These are phyloP conservation scores for Kluyveromyces starmeri DNA, from an alignment of 805 yeast genomes.

Conservation along the genomic window DNA sequence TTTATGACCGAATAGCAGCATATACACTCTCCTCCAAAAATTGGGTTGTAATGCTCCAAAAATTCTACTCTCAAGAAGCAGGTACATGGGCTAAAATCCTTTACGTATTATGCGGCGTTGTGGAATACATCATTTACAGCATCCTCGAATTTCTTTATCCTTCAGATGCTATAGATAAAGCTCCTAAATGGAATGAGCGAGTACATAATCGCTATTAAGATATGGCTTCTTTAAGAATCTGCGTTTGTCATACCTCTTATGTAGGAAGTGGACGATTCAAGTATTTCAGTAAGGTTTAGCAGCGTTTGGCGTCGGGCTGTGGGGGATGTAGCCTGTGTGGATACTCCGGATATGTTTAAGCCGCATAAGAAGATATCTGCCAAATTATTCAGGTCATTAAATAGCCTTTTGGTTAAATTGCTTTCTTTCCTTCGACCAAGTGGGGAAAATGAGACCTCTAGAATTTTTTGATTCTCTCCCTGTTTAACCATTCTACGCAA, in stretches of 20 bases:
- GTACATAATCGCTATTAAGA: no score
- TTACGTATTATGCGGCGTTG: constrained; percentile 69
- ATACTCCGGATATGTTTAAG: no score
- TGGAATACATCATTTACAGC: constrained; percentile 59
- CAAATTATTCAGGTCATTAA: background rate
- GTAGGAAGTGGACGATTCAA: no score
- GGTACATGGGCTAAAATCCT: constrained; percentile 83
- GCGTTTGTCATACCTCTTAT: no score
- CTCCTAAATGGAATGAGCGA: constrained; percentile 51
- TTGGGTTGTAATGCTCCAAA: constrained; percentile 48
- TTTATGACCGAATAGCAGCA: constrained; percentile 45
- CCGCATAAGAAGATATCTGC: constrained; percentile 3
- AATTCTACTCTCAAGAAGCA: constrained; percentile 47
- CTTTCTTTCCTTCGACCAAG: constrained; percentile 3
- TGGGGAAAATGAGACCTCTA: background rate
- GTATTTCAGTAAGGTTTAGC: no score
- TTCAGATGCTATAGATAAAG: constrained; percentile 56
- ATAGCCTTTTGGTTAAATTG: constrained; percentile 6
- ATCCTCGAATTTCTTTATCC: constrained; percentile 70
- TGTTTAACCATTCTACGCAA: constrained; percentile 30
- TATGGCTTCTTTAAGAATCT: background rate
- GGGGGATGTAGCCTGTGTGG: no score
- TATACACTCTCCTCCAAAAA: constrained; percentile 39
- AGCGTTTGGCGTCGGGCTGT: no score
- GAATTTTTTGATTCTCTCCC: constrained; percentile 1